phyloP scores from a whole-genome alignment of 306 rosid genomes.

The Astragalus membranaceus region DNA sequence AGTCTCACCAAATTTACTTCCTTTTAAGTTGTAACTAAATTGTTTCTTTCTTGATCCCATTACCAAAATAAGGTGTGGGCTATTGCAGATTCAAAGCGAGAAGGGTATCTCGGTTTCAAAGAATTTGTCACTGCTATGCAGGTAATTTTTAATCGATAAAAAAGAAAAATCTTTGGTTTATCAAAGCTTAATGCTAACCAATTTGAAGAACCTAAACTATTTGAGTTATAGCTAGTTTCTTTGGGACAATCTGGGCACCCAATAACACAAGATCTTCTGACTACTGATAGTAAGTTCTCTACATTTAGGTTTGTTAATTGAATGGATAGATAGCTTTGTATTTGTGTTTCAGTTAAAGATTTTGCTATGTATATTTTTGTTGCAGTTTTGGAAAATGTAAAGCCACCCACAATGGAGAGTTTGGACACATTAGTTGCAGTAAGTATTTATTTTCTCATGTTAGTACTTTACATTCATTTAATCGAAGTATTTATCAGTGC shows the following conservation, averaged over 20 bases:
- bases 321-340: background rate
- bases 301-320: background rate
- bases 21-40: background rate
- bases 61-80: constrained; percentile 76
- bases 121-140: constrained; percentile 80
- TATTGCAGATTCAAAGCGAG: constrained; percentile 79
- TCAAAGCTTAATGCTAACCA: background rate
- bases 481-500: background rate
- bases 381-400: constrained; percentile 48
- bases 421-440: constrained; percentile 53
- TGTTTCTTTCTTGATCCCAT: constrained; percentile 5
- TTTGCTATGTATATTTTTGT: background rate
- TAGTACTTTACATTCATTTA: background rate
- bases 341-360: background rate
- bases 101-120: constrained; percentile 80
- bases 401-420: constrained; percentile 78
- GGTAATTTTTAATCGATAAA: constrained; percentile 25
- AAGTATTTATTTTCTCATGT: constrained; percentile 11
- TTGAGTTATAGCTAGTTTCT: constrained; percentile 25
- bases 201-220: constrained; percentile 1
- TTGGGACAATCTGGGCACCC: constrained; percentile 30
- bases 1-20: background rate
- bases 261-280: constrained; percentile 27
- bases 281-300: constrained; percentile 21
- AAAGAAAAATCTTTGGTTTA: background rate